Conservation (phyloP, 768 basidiomycete genomes). For the Leucocoprinus sp. region DNA sequence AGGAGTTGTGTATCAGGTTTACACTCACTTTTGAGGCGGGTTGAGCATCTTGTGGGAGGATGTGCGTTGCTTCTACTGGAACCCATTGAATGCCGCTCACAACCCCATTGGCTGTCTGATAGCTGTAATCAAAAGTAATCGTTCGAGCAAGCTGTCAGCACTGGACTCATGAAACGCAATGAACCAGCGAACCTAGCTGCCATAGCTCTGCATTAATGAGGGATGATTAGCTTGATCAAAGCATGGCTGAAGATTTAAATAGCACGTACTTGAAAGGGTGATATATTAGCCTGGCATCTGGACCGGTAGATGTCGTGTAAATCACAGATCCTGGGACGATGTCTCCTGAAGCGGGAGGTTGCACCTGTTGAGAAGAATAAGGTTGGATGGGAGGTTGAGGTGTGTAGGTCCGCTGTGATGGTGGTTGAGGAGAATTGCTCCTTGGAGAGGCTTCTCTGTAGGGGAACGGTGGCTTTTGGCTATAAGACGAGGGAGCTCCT, state of each 20-base stretch:
- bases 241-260: conserved; percentile 1
- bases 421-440: conserved; percentile 12
- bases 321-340: conserved; percentile 64
- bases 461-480: conserved; percentile 14
- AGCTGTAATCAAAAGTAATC: conserved; percentile 37
- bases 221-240: conserved; percentile 15
- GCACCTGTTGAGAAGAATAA: conserved; percentile 8
- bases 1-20: neutral
- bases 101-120: conserved; percentile 61
- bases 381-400: conserved; percentile 10
- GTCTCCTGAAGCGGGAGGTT: conserved; percentile 16
- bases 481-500: neutral
- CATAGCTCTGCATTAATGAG: conserved; percentile 44
- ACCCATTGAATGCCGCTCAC: conserved; percentile 63
- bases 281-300: conserved; percentile 58
- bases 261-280: conserved; percentile 55
- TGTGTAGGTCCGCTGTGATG: conserved; percentile 6
- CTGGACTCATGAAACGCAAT: conserved; percentile 4
- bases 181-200: conserved; percentile 51
- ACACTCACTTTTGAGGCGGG: conserved; percentile 47
- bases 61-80: conserved; percentile 59
- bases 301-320: conserved; percentile 56
- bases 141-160: conserved; percentile 12
- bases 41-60: conserved; percentile 50
- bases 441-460: conserved; percentile 6